These are phyloP conservation scores for Dichomitus squalens DNA, from an alignment of 1,284 basidiomycete genomes.

Conservation along the genomic window DNA sequence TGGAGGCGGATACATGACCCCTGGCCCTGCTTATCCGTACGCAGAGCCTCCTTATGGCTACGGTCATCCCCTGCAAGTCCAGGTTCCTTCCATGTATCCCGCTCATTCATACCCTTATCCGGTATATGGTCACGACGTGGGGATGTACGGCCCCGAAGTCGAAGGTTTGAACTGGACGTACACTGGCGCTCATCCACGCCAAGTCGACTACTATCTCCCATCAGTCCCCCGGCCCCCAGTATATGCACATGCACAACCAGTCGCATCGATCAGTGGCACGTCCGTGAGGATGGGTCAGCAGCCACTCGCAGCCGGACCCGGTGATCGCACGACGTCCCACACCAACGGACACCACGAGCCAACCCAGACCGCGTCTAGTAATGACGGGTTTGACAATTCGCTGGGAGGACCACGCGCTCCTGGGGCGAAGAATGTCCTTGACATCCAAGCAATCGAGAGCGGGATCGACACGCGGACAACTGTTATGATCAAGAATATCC, in stretches of 20 bases:
- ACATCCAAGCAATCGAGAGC: conserved; percentile 69
- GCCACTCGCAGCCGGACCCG: background rate
- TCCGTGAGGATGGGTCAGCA: conserved; percentile 3
- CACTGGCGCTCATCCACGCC: conserved; percentile 17
- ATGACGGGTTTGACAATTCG: background rate
- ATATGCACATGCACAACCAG: conserved; percentile 10
- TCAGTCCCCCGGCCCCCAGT: conserved; percentile 1
- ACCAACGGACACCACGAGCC: conserved; percentile 1
- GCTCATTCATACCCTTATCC: conserved; percentile 16
- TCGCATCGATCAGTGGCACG: conserved; percentile 4
- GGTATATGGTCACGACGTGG: conserved; percentile 8
- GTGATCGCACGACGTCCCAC: background rate
- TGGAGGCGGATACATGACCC: conserved; percentile 1
- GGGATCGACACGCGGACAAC: conserved; percentile 83
- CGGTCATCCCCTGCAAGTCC: conserved; percentile 4
- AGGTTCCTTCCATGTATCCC: conserved; percentile 9
- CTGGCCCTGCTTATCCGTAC: conserved; percentile 14
- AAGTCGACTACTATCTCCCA: conserved; percentile 24
- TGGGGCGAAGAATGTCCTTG: conserved; percentile 68
- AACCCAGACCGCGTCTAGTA: background rate
- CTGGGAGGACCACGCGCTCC: conserved; percentile 19
- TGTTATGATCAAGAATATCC: conserved; percentile 88
- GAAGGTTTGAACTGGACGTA: conserved; percentile 19
- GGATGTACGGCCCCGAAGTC: background rate
- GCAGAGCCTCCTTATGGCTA: conserved; percentile 17